Evolutionary conservation across 768 basidiomycete genomes (phyloP), one percentile per base, ranked within the genome.

Genomic region (Galerina sulciceps): DNA sequence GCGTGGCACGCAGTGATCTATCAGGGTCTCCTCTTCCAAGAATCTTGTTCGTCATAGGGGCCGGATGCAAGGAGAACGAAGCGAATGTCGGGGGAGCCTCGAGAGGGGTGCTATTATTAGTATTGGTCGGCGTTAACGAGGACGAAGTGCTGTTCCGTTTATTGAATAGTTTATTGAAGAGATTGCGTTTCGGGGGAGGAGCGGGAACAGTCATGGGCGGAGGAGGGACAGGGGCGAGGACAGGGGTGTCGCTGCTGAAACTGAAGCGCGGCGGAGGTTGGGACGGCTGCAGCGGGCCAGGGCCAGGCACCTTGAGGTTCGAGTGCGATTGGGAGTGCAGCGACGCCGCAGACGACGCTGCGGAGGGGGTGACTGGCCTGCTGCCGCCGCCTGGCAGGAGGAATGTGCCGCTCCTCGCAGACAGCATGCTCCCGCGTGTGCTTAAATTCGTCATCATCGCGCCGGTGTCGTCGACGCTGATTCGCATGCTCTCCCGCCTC

Each of bases 151-250:
- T 18, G 18, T 65, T 26, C 74, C 75, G 85, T 66, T 81, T 84
- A 68, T 83, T 89, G 78, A 93, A 93, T 35, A 93, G 73, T 67
- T 83, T 89, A 23, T 86, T 81, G 61, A 93, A 89, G 17, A 93
- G 82, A 60, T 84, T 87, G 18, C 84, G 75, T 58, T 86, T 83
- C 57, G 69, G 64, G 63, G 76, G 73, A 47, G 76, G 66, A 46
- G 70, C 64, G 40, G 66, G 57, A 49, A 57, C 57, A n/a, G 65
- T 53, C 17, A 61, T 58, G 8, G 66, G 67, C 1, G 69, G 51
- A 2, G 74, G 53, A 10, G 68, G 4, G 40, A 18, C 40, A n/a
- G 35, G 20, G 44, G 23, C 14, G 8, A 42, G 38, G 51, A 67
- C 61, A 62, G 75, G 71, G 26, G 26, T 31, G 26, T 31, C 51